Evolutionary conservation across 2,329 filamentous ascomycete species (phyloP).

Genomic region (Phialophora macrospora): DNA sequence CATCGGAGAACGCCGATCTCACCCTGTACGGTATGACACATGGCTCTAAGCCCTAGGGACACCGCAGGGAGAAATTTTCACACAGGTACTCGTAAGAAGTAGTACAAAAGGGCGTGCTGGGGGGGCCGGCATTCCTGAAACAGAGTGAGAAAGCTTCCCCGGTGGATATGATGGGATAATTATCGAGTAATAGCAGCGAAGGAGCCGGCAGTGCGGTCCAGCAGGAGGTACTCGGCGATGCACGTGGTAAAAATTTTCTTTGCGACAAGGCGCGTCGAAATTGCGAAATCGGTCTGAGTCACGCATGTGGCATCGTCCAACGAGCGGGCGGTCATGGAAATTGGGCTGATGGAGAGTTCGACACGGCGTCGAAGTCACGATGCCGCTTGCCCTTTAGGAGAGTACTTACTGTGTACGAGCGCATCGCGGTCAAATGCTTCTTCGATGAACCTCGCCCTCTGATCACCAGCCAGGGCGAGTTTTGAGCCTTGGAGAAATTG

Average conservation of each 20-base stretch:
- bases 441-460: background rate
- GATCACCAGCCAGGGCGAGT: background rate
- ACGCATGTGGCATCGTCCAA: conserved; percentile 26
- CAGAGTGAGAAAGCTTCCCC: conserved; percentile 7
- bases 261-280: conserved; percentile 4
- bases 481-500: conserved; percentile 19
- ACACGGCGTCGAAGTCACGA: background rate
- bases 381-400: background rate
- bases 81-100: conserved; percentile 10
- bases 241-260: conserved; percentile 32
- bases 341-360: background rate
- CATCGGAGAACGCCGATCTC: conserved; percentile 14
- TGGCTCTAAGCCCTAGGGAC: background rate
- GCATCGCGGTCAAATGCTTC: background rate
- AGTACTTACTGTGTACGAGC: too few relatives aligned
- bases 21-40: background rate
- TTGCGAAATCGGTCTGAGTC: conserved; percentile 28
- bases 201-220: conserved; percentile 12
- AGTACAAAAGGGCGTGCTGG: conserved; percentile 4
- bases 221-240: conserved; percentile 6
- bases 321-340: background rate
- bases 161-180: conserved; percentile 35
- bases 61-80: conserved; percentile 8
- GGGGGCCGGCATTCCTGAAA: background rate
- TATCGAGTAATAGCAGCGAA: conserved; percentile 31